phyloP scores from a whole-genome alignment of 768 basidiomycete species.

The Termitomyces sp. region DNA sequence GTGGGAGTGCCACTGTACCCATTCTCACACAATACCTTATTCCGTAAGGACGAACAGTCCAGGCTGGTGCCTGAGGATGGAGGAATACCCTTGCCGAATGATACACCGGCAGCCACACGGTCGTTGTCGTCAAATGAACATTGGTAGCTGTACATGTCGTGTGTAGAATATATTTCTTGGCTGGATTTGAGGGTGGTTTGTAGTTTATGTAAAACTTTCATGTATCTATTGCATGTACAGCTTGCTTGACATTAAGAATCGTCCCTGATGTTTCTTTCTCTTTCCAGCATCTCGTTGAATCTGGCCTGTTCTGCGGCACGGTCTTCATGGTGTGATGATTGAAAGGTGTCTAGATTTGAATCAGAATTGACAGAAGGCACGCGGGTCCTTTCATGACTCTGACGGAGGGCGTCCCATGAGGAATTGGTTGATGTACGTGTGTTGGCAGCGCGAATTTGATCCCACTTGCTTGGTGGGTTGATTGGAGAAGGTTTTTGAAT shows the following conservation, averaged over 20 bases:
- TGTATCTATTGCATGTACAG: constrained; percentile 5
- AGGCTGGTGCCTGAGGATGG: constrained; percentile 23
- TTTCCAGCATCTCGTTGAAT: constrained; percentile 56
- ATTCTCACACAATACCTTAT: constrained; percentile 66
- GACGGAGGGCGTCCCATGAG: constrained; percentile 65
- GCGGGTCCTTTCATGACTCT: constrained; percentile 40
- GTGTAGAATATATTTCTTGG: constrained; percentile 2
- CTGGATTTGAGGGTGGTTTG: background rate
- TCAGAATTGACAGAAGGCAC: constrained; percentile 13
- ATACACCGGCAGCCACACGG: constrained; percentile 15
- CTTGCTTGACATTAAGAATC: background rate
- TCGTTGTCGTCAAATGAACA: constrained; percentile 4
- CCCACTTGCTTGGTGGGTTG: constrained; percentile 45
- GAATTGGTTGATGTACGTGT: constrained; percentile 36
- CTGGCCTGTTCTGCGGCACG: constrained; percentile 43
- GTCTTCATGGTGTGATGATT: constrained; percentile 19
- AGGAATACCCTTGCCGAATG: constrained; percentile 31
- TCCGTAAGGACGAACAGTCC: constrained; percentile 42
- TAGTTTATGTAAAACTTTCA: background rate
- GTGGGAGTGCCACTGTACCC: constrained; percentile 78
- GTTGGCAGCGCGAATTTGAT: constrained; percentile 57
- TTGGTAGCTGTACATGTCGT: constrained; percentile 19
- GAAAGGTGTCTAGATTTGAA: background rate
- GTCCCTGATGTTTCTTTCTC: constrained; percentile 40
- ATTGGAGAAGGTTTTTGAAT: background rate